Evolutionary conservation across 202 grass and related monocot species (phyloP), one percentile per base, ranked within the genome.

Genomic region (Carex arenaria): DNA sequence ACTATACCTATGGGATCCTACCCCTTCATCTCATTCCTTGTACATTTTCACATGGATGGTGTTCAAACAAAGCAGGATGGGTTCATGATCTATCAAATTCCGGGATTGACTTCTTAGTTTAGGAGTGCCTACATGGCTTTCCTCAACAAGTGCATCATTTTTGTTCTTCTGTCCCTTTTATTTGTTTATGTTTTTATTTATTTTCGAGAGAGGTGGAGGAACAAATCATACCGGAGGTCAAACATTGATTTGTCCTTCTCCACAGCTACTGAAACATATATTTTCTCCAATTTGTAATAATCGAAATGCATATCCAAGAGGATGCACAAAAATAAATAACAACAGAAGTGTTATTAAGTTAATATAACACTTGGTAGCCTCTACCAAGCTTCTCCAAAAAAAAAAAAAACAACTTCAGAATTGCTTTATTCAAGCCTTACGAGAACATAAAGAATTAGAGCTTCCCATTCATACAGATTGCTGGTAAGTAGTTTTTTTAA

Each of bases 61-160:
- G 49, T 76, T 75, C 72, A 31, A 52, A 22, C 51, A 54, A 51
- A 76, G 51, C 49, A 56, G 51, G 72, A 76, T 55, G 51, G 72
- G 34, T 9, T 5, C 72, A 76, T 56, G 14, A 56, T 76, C 72
- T 55, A 76, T 56, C 51, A 56, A 32, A 76, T 51, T 10, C 45
- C 5, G 26, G 26, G 72, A 76, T 32, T 32, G n/a, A 30, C 10
- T 53, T 14, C 55, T 56, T 76, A 52, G 69, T 52, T 19, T 71
- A 51, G 43, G 14, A 76, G 51, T 23, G 12, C 4, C 30, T 28
- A 7, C 71, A 14, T 74, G 54, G 20, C 26, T 53, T 4, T 31
- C 12, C 19, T 53, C 49, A 47, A 71, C 67, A 71, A 71, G 9
- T 76, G 52, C 53, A 56, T 26, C 43, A n/a, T 76, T 49, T 75